Evolutionary conservation across 176 grass and related monocot species (phyloP).

Genomic region (Echinochloa phyllopogon): DNA sequence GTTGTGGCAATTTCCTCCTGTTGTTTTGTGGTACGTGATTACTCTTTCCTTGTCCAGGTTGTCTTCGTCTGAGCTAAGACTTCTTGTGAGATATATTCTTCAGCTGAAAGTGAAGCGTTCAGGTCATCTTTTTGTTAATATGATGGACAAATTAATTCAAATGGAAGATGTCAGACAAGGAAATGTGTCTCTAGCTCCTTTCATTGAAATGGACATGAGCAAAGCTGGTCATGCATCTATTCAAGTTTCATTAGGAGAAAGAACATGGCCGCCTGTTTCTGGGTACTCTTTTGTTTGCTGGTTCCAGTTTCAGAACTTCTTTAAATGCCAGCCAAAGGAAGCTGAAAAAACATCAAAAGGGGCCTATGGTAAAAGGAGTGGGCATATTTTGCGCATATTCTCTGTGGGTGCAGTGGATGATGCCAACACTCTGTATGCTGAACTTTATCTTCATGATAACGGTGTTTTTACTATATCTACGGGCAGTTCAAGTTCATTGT

Average conservation of each 20-base stretch:
- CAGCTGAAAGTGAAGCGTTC: constrained; percentile 90
- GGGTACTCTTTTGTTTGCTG: constrained; percentile 98
- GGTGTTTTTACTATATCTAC: constrained; percentile 93
- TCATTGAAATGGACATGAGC: constrained; percentile 98
- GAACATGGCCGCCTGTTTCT: constrained; percentile 98
- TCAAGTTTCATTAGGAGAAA: constrained; percentile 99
- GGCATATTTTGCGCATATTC: constrained; percentile 86
- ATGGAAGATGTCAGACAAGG: constrained; percentile 83
- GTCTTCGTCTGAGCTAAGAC: constrained; percentile 91
- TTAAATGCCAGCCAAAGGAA: constrained; percentile 80
- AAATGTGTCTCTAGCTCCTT: constrained; percentile 89
- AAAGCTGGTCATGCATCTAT: constrained; percentile 95
- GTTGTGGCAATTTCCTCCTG: constrained; percentile 9
- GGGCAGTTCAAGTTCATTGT: constrained; percentile 86
- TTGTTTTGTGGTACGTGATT: constrained; percentile 40
- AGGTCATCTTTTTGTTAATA: constrained; percentile 88
- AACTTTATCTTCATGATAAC: constrained; percentile 92
- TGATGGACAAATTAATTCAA: constrained; percentile 95
- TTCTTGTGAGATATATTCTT: constrained; percentile 89
- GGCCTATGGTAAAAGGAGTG: constrained; percentile 62
- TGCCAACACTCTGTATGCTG: constrained; percentile 73
- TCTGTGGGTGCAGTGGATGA: constrained; percentile 93
- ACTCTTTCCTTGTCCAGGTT: constrained; percentile 54
- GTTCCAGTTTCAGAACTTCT: constrained; percentile 93
- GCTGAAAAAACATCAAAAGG: constrained; percentile 65